Conservation (phyloP, 352 stramenopile genomes). For the Phytophthora aleatoria region DNA sequence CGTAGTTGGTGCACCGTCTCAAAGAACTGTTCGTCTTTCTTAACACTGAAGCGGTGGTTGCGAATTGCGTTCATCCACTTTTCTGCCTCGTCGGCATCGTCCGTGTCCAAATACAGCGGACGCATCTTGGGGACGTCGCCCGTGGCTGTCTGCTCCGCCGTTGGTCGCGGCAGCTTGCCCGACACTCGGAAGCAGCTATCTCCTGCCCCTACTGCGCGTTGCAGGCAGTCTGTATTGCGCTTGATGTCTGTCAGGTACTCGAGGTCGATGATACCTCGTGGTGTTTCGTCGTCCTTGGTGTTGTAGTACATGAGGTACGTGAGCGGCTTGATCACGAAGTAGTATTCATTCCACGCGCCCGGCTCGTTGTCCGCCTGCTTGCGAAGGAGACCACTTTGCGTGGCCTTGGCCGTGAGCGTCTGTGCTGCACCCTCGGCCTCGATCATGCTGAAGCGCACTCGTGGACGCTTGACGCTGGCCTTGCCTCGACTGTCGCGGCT, state of each 20-base stretch:
- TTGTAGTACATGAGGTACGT: conserved; percentile 90
- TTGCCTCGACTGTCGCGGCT: conserved; percentile 19
- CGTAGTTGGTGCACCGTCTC: conserved; percentile 41
- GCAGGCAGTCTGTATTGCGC: conserved; percentile 74
- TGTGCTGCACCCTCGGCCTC: conserved; percentile 50
- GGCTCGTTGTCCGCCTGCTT: conserved; percentile 86
- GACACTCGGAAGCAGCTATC: conserved; percentile 76
- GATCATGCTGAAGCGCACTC: conserved; percentile 59
- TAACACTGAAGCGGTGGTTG: conserved; percentile 67
- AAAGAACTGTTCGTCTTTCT: conserved; percentile 49
- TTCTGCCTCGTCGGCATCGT: conserved; percentile 47
- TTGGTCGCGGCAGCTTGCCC: conserved; percentile 51
- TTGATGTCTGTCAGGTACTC: conserved; percentile 81
- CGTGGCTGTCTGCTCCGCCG: conserved; percentile 43
- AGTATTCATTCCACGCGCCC: conserved; percentile 81
- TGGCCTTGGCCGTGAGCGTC: conserved; percentile 49
- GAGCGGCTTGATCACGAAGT: conserved; percentile 73
- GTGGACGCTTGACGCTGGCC: conserved; percentile 43
- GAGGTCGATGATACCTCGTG: conserved; percentile 78
- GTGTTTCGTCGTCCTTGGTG: conserved; percentile 56
- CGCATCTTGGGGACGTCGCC: conserved; percentile 55
- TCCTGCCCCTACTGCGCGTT: conserved; percentile 67
- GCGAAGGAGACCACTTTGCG: conserved; percentile 62
- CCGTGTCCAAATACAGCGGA: conserved; percentile 71
- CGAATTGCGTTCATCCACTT: conserved; percentile 78